These are phyloP conservation scores for Spinellus fusiger DNA, from an alignment of 192 early-diverging fungal genomes.

Conservation along the genomic window DNA sequence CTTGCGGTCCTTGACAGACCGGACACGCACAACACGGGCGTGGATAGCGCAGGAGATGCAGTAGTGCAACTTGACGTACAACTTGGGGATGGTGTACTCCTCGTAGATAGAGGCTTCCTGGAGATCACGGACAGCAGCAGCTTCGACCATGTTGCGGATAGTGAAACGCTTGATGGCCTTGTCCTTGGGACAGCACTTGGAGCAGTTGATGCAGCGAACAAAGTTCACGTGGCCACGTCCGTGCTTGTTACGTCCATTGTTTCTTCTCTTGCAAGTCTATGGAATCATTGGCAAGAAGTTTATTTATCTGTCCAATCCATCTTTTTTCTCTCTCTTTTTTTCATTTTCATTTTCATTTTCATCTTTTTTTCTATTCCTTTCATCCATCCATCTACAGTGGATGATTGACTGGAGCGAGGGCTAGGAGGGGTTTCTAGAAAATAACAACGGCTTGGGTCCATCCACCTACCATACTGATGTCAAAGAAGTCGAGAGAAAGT, in stretches of 20 bases:
- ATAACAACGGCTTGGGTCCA: neutral
- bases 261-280: constrained; percentile 98
- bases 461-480: constrained; percentile 22
- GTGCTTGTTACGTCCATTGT: constrained; percentile 98
- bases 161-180: constrained; percentile 99
- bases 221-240: constrained; percentile 97
- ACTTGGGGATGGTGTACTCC: constrained; percentile 93
- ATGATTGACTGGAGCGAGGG: neutral
- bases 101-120: constrained; percentile 94
- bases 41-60: constrained; percentile 98
- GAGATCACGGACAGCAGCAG: constrained; percentile 94
- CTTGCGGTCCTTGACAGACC: constrained; percentile 83
- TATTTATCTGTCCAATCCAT: neutral
- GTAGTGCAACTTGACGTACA: constrained; percentile 98
- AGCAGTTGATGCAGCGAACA: constrained; percentile 99
- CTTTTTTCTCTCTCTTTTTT: neutral
- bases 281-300: neutral
- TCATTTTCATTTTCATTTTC: neutral
- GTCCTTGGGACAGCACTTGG: constrained; percentile 89
- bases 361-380: neutral
- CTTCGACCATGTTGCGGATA: constrained; percentile 98
- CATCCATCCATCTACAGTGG: constrained; percentile 20
- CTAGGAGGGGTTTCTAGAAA: neutral
- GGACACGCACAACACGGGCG: constrained; percentile 90
- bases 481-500: constrained; percentile 14